Base-by-base conservation (phyloP, 495 filamentous ascomycete genomes). In the Penicillium subrubescens region DNA sequence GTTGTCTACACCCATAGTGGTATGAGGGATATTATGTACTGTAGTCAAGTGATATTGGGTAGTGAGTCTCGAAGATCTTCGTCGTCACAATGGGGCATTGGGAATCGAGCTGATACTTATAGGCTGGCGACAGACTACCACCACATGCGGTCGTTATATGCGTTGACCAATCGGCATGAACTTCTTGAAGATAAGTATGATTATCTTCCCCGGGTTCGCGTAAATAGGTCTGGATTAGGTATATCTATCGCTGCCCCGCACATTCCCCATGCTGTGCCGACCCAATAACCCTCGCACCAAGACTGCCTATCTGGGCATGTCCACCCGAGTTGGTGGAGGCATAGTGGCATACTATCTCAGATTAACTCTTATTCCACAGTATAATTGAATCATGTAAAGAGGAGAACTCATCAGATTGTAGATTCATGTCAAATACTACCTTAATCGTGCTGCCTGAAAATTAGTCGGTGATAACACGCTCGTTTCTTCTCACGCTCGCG, bases 181-280 rank as follows among this genome's bases (percentile, higher is more conserved):
- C 3, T 12, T 10, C 19, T 25, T 23, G 11, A 48, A 48, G 44
- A 48, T 25, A 48, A 25, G 44, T 48, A 8, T 23, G 1, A 23
- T 54, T 19, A 14, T 2, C 5, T 10, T 34, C 51, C 29, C 51
- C 51, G 3, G 51, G 27, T n/a, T 54, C 51, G 51, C 31, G 29
- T 29, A 54, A 15, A 31, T 17, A 54, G 27, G 15, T 25, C 51
- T 34, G 14, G 31, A 54, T 31, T 31, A 19, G 51, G 51, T 23
- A 54, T 54, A 54, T 54, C 51, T 54, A 54, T 54, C 51, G 51
- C 29, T 34, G 51, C 51, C 51, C 51, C 44, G 44, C 44, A 48
- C 44, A 48, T 23, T 48, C 44, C 21, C 44, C 44, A 48, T 21
- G n/a, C 44, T 46, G 6, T 48, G 44, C 21, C 19, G 44, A 41